Conservation (phyloP, 2,329 filamentous ascomycete genomes). For the Lasiodiplodia citricola region DNA sequence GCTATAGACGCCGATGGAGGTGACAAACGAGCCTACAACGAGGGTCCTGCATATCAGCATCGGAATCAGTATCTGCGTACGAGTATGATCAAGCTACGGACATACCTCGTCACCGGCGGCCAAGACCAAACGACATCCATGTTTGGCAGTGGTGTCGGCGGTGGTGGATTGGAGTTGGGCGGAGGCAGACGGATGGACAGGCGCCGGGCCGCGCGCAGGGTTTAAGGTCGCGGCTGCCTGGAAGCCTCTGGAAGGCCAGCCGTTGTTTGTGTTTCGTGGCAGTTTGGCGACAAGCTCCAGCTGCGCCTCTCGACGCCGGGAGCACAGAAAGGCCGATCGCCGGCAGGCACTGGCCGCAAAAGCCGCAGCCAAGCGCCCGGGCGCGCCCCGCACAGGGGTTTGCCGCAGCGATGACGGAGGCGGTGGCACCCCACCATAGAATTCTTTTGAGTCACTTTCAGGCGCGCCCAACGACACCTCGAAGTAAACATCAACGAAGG, state of each 20-base stretch:
- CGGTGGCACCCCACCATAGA: constrained; percentile 20
- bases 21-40: constrained; percentile 66
- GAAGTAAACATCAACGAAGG: constrained; percentile 7
- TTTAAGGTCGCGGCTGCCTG: constrained; percentile 23
- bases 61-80: constrained; percentile 8
- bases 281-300: constrained; percentile 8
- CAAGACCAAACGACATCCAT: constrained; percentile 70
- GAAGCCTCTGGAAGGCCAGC: constrained; percentile 16
- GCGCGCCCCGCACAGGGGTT: constrained; percentile 11
- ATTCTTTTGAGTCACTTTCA: constrained; percentile 24
- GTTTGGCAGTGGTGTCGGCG: constrained; percentile 29
- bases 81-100: not conserved
- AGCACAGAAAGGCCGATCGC: constrained; percentile 19
- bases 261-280: constrained; percentile 16
- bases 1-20: constrained; percentile 67
- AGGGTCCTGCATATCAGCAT: constrained; percentile 62
- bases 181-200: not conserved
- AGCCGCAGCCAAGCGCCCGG: constrained; percentile 8
- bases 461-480: constrained; percentile 21
- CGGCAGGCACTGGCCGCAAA: constrained; percentile 12
- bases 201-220: constrained; percentile 21
- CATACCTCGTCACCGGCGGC: constrained; percentile 70
- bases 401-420: constrained; percentile 23
- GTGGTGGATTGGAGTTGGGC: not conserved
- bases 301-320: constrained; percentile 10